Base-by-base conservation (phyloP, 2,329 filamentous ascomycete species). In the Fusarium kyushuense region DNA sequence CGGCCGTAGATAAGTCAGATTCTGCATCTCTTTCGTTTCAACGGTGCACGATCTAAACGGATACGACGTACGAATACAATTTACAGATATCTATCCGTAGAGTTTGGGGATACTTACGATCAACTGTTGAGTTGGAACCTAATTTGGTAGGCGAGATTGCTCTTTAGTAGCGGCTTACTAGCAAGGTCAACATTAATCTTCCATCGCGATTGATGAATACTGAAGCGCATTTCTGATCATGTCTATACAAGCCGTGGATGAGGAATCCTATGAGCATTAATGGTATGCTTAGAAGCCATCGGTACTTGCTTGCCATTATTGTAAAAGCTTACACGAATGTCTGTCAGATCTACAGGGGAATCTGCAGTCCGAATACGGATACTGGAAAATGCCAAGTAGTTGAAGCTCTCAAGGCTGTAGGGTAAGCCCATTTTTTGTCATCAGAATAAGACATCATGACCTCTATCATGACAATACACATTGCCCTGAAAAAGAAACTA, bases 81-180 rank as follows among this genome's bases (percentile, higher is more conserved):
- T 10, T 8, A 9, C 3, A 40, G 27, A 17, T n/a, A 19, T 19
- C 11, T 29, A n/a, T n/a, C n/a, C n/a, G n/a, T n/a, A 6, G 1
- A 9, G 32, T 19, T 29, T 40, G 13, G 21, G 10, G 2, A 25
- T 10, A 5, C 7, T n/a, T 19, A 14, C 1, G 13, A 21, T 32
- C 17, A 21, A n/a, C 1, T 17, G 21, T 21, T 32, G 23, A n/a
- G 27, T 17, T 11, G 17, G 21, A 42, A 42, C 21, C 40, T 16
- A 63, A 63, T 63, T 58, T 58, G 2, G 7, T 63, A 63, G 49
- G 49, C 59, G 59, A 63, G 21, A 63, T 63, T 63, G 21, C 25
- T 4, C 10, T 1, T 1, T 6, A 29, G 30, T 63, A 63, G 58
- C 32, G 49, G 49, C 32, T 63, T 16, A 49, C 21, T 17, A 21